Percentiles rank a stretch among this genome's conserved stretches.
These are phyloP conservation scores for Fusarium proliferatum DNA, from an alignment of 2,329 filamentous ascomycete genomes.

Conservation along the genomic window DNA sequence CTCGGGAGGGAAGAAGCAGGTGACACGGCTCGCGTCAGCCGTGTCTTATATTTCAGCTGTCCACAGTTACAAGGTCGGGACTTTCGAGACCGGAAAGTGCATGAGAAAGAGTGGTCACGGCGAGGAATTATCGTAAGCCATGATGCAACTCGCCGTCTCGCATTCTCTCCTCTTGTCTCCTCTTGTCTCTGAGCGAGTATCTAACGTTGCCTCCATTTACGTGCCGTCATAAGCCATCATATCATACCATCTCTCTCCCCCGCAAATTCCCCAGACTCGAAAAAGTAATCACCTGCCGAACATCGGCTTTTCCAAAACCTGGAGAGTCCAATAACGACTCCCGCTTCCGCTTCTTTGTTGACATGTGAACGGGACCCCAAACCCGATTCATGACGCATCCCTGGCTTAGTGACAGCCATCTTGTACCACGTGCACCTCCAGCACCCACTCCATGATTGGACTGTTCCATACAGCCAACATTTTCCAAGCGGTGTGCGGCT, in stretches of 20 bases:
- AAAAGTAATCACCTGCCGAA: conserved; percentile 36
- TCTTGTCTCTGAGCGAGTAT: not conserved
- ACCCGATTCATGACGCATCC: conserved; percentile 29
- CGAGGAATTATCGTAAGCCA: conserved; percentile 15
- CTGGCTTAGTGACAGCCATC: conserved; percentile 1
- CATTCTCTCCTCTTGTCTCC: not conserved
- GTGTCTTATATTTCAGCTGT: conserved; percentile 24
- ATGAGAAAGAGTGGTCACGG: conserved; percentile 1
- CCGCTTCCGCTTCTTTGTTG: not conserved
- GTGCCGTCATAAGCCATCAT: not conserved
- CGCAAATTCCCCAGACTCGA: conserved; percentile 39
- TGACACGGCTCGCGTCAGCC: conserved; percentile 17
- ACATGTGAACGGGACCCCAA: conserved; percentile 31
- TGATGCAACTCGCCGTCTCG: not conserved
- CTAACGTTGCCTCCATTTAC: not conserved
- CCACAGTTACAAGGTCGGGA: conserved; percentile 2
- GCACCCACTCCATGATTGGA: conserved; percentile 21
- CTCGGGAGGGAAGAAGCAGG: not conserved
- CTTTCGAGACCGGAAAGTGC: conserved; percentile 1
- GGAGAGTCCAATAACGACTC: conserved; percentile 27
- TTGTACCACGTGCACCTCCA: conserved; percentile 34
- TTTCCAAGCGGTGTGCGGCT: conserved; percentile 26
- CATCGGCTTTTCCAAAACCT: conserved; percentile 20
- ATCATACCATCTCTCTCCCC: conserved; percentile 19
- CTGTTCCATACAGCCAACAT: not conserved